phyloP scores from a whole-genome alignment of 345 rosid species.

The Microthlaspi erraticum region DNA sequence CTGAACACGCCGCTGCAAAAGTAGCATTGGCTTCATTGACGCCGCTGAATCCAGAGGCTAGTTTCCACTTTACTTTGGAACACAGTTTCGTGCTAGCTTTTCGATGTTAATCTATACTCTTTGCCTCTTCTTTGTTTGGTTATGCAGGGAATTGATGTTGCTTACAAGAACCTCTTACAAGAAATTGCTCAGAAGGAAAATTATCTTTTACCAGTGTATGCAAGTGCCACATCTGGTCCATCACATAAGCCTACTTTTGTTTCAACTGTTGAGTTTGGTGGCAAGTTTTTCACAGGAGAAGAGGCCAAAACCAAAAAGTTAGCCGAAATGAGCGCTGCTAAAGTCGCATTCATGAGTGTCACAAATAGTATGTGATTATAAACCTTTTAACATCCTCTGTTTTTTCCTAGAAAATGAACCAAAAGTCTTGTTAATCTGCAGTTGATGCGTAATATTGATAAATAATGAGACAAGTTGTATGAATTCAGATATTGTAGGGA shows the following conservation, averaged over 20 bases:
- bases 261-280: conserved; percentile 57
- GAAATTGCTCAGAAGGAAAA: conserved; percentile 58
- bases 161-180: conserved; percentile 69
- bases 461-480: neutral
- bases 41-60: conserved; percentile 46
- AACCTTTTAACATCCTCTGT: neutral
- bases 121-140: neutral
- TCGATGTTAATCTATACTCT: neutral
- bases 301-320: conserved; percentile 60
- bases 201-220: conserved; percentile 54
- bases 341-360: conserved; percentile 56
- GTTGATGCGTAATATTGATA: conserved; percentile 4
- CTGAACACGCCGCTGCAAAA: conserved; percentile 74
- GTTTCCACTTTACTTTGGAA: conserved; percentile 18
- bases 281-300: conserved; percentile 51
- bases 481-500: conserved; percentile 24
- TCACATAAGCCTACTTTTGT: conserved; percentile 52
- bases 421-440: neutral
- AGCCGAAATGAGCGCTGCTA: conserved; percentile 78
- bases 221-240: conserved; percentile 52
- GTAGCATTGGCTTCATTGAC: conserved; percentile 54
- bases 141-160: conserved; percentile 49
- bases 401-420: neutral
- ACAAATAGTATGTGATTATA: conserved; percentile 38
- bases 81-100: neutral